phyloP scores from a whole-genome alignment of 2,329 filamentous ascomycete species.

The Atkinsonella hypoxylon region DNA sequence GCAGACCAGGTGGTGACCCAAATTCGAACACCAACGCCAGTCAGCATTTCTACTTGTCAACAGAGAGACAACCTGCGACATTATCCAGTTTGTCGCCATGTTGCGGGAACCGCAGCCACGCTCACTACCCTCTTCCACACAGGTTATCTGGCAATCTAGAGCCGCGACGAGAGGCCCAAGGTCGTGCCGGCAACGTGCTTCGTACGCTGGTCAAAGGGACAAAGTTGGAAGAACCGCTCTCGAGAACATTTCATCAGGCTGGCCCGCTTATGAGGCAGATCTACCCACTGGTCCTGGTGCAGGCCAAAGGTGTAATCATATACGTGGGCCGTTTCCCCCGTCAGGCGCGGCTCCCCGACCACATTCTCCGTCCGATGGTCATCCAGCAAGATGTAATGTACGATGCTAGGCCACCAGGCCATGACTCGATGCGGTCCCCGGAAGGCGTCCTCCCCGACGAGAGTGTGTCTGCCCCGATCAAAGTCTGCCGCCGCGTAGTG shows the following conservation, averaged over 20 bases:
- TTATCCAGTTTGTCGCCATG: neutral
- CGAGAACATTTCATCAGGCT: constrained; percentile 1
- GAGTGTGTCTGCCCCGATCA: constrained; percentile 45
- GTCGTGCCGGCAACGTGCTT: neutral
- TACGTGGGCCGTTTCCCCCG: neutral
- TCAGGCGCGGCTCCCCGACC: constrained; percentile 48
- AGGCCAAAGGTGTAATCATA: constrained; percentile 2
- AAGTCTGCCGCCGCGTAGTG: constrained; percentile 45
- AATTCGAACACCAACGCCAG: neutral
- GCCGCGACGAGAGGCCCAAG: neutral
- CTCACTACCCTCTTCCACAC: too few species aligned
- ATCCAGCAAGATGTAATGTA: constrained; percentile 52
- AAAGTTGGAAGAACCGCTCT: constrained; percentile 2
- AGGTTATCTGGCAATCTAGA: neutral
- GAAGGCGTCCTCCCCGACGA: constrained; percentile 47
- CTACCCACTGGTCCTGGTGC: constrained; percentile 1
- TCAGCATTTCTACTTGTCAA: neutral
- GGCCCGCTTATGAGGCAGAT: constrained; percentile 1
- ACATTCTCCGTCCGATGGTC: constrained; percentile 44
- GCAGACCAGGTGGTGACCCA: neutral
- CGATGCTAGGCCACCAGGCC: constrained; percentile 49
- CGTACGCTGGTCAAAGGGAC: neutral
- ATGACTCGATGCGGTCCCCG: constrained; percentile 48
- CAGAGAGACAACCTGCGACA: neutral
- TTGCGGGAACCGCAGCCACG: too few species aligned